Conservation (phyloP, 805 yeast genomes). For the Saturnispora galanensis region DNA sequence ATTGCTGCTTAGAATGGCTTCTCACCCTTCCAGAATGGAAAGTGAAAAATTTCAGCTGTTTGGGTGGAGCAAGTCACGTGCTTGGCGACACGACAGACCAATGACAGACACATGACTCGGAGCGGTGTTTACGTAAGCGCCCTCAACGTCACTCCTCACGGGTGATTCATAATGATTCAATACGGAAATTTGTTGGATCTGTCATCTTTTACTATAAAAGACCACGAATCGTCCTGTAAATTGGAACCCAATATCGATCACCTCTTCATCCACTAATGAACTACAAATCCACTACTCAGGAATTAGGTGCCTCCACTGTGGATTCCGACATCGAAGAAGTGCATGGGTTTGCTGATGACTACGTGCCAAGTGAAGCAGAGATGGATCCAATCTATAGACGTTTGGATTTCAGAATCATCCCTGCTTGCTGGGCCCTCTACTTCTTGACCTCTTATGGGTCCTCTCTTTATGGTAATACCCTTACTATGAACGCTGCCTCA, state of each 20-base stretch:
- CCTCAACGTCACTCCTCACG: no score
- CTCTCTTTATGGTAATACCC: constrained; percentile 65
- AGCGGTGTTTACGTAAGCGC: neutral
- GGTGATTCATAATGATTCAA: neutral
- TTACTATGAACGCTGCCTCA: constrained; percentile 61
- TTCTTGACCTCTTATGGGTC: constrained; percentile 73
- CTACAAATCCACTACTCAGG: neutral
- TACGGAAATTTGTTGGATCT: neutral
- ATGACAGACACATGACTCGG: no score
- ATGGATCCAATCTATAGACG: constrained; percentile 49
- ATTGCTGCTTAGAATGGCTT: constrained; percentile 22
- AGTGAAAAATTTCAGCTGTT: neutral
- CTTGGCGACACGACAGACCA: no score
- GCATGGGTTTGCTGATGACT: constrained; percentile 10
- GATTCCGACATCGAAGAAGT: neutral
- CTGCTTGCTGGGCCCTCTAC: constrained; percentile 73
- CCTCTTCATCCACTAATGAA: neutral
- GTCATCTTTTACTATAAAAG: no score
- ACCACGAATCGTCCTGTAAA: no score
- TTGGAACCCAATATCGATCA: no score
- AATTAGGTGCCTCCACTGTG: neutral
- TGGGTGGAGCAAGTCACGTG: neutral
- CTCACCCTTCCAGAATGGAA: no score
- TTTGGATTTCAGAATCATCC: constrained; percentile 63
- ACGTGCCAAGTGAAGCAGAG: constrained; percentile 22